phyloP scores from a whole-genome alignment of 345 rosid species.

The Carallia brachiata region DNA sequence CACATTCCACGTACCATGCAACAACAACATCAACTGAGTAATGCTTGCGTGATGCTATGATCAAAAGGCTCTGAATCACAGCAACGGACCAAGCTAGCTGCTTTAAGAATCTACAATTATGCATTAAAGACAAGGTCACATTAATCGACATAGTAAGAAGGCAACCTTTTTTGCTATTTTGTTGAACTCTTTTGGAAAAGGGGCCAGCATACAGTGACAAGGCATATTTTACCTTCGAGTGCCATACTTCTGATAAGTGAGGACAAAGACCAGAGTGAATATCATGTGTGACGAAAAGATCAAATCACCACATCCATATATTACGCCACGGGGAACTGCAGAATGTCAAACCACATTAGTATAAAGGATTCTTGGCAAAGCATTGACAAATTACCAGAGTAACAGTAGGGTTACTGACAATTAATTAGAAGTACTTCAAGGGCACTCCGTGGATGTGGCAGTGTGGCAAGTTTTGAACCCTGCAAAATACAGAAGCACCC shows the following conservation, averaged over 20 bases:
- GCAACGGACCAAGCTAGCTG: conserved; percentile 80
- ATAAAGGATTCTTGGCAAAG: conserved; percentile 10
- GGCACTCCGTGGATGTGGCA: conserved; percentile 74
- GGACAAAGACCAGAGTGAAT: conserved; percentile 90
- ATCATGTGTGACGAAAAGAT: conserved; percentile 99
- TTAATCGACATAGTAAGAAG: not conserved
- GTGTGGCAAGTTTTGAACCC: conserved; percentile 83
- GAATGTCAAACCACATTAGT: conserved; percentile 30
- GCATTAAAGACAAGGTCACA: not conserved
- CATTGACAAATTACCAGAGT: conserved; percentile 8
- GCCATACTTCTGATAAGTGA: conserved; percentile 92
- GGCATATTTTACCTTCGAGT: conserved; percentile 60
- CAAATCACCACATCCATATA: conserved; percentile 96
- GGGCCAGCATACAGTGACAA: not conserved
- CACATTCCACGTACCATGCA: conserved; percentile 65
- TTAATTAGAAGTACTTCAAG: conserved; percentile 70
- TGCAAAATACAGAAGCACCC: conserved; percentile 29
- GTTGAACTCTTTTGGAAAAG: too few relatives aligned
- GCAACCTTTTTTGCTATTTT: too few relatives aligned
- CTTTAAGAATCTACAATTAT: conserved; percentile 68
- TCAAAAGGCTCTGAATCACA: conserved; percentile 76
- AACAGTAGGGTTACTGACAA: conserved; percentile 45
- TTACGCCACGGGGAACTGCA: conserved; percentile 90
- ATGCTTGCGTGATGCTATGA: conserved; percentile 98
- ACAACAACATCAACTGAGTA: conserved; percentile 93